Base-by-base conservation (phyloP, 2,329 filamentous ascomycete species). In the Microsporum canis region DNA sequence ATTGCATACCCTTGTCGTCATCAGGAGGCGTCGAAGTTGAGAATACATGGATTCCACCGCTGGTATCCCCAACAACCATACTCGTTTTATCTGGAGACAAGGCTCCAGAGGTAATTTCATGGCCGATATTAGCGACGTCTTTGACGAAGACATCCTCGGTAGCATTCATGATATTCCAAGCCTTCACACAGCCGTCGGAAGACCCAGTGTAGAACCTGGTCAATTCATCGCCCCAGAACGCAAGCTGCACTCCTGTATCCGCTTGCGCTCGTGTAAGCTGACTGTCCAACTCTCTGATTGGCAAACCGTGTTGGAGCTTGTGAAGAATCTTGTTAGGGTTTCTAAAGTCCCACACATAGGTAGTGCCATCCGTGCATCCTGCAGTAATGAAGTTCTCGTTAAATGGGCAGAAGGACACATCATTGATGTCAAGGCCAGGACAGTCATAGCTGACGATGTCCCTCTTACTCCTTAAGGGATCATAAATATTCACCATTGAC, bases 301-400 rank as follows among this genome's bases (percentile, higher is more conserved):
- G 78, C 0, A 69, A 66, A 0, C 78, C 81, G 65, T 86, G 84
- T 1, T 66, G 64, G 1, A 86, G 71, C 6, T 68, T 70, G 60
- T 82, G 80, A 0, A 85, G 68, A 8, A 79, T 72, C 14, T 69
- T 63, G 41, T 77, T 71, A 0, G 75, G 73, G 14, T 71, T 71
- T 0, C 84, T 79, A 31, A 75, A 69, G 67, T 86, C 84, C 82
- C 83, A 86, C 3, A 86, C 73, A 68, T 85, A 85, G 0, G 81
- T 80, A 33, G 74, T 75, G 1, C 83, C 82, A 68, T 84, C 77
- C 0, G 84, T 86, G 63, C 83, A 84, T 8, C 82, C 82, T 10
- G 81, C 82, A 6, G 82, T 80, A 8, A 85, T 72, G 59, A 83
- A 74, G 41, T 78, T 76, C 0, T 79, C 61, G 57, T 75, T 68